Base-by-base conservation (phyloP, 2,329 filamentous ascomycete genomes). In the Trichoderma guizhouense region DNA sequence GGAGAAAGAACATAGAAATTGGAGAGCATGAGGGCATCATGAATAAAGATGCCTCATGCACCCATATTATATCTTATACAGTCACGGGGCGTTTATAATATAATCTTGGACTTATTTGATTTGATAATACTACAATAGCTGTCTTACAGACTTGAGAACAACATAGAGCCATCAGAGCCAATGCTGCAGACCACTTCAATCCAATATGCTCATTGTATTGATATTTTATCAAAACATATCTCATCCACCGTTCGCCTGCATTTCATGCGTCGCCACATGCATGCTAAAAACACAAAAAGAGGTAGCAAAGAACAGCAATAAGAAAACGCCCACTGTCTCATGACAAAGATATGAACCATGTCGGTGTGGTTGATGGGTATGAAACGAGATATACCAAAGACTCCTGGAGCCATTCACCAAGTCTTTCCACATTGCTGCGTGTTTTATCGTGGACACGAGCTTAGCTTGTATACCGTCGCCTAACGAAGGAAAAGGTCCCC, bases 401-500 rank as follows among this genome's bases (percentile, higher is more conserved):
- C 68, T 71, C 51, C 62, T n/a, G n/a, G 61, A 71, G 66, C 53
- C 61, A 39, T 60, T 43, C 55, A 32, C 21, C 51, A 32, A 61
- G 39, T 43, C 64, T 60, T 67, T 24, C 51, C 43, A 63, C 43
- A 57, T 34, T 57, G 57, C 64, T 21, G n/a, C 47, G 32, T 28
- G 39, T 63, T 30, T 53, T 21, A 34, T 64, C 60, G 15, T 32
- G 28, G 39, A 67, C 36, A 62, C 36, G 28, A 47, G 28, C 36
- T 43, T 57, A 64, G 58, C 26, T 60, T 47, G 51, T 34, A 66
- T 51, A 26, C 53, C 21, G 39, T 63, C 43, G 36, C 60, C 62
- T 80, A 83, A 78, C 80, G 80, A 75, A 91, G 86, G 82, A 91
- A 91, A 77, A 92, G 83, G 78, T 91, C 90, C 57, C 87, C 87